Evolutionary conservation across 345 rosid genomes (phyloP).

Genomic region (Eucalyptus camaldulensis): DNA sequence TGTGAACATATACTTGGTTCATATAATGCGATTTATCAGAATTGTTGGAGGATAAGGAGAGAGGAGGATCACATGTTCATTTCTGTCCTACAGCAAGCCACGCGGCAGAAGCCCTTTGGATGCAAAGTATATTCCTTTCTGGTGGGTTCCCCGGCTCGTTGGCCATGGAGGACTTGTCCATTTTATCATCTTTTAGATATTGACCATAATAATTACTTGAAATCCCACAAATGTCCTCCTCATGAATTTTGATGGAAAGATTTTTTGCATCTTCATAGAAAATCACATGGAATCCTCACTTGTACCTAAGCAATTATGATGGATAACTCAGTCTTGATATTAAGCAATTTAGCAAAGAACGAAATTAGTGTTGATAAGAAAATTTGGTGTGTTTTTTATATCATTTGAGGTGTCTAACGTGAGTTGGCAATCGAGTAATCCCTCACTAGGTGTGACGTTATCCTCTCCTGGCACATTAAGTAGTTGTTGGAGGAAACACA

Average conservation of each 20-base stretch:
- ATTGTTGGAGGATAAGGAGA: not conserved
- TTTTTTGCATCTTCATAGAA: not conserved
- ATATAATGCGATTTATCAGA: not conserved
- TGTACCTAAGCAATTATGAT: not conserved
- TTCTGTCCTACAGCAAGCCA: constrained; percentile 4
- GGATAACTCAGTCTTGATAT: not conserved
- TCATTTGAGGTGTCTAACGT: not conserved
- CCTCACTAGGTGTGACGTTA: not conserved
- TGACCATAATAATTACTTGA: not conserved
- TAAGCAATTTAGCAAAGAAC: not conserved
- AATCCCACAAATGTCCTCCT: not conserved
- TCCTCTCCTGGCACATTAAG: not conserved
- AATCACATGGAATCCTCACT: not conserved
- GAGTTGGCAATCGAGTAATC: not conserved
- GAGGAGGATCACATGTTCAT: not conserved
- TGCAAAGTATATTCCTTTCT: not conserved
- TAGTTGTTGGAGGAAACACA: not conserved
- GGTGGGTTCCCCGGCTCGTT: not conserved
- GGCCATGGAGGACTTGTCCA: not conserved
- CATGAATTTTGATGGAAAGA: not conserved
- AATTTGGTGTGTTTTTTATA: not conserved
- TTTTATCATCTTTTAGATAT: not conserved
- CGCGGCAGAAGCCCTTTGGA: constrained; percentile 3
- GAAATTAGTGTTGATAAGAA: not conserved
- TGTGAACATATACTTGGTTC: not conserved